Evolutionary conservation across 1,139 yeast species (phyloP), one percentile per base, ranked within the genome.

Genomic region (Protomyces macrosporus): DNA sequence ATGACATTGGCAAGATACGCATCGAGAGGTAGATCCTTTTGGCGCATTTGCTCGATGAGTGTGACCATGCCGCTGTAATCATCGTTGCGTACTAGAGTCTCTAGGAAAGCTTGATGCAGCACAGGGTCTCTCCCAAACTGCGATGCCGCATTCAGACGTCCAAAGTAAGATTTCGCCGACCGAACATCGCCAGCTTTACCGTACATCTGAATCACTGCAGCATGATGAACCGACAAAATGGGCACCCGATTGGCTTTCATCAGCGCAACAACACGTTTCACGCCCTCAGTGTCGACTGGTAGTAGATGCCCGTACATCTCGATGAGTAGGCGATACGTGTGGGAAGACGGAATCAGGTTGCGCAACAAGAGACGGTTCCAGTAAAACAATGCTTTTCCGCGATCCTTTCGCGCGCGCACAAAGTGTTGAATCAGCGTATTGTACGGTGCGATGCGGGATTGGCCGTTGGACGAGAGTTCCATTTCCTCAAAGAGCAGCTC

Each of bases 291-390:
- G 63, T 76, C 74, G 36, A 71, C 66, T 6, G 77, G 75, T 60
- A 71, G 72, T 34, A 76, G 69, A 6, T 72, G 70, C 42, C 74
- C 71, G 69, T 75, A 75, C 42, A 77, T 72, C 42, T 76, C 79
- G 67, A 78, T 77, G 53, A 77, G 65, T 32, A 79, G 72, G 66
- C 74, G 75, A 70, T 77, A 79, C 3, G 80, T 76, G 65, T 72
- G 76, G 0, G 77, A 69, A 0, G 79, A 73, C 9, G 77, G 78
- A 6, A 68, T 66, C 5, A 77, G 65, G 1, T 72, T 72, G 5
- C 68, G 66, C 10, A 68, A 56, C 3, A 71, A 67, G 64, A 78
- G 70, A 64, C 72, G 70, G 9, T 70, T 66, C 63, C 74, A 76
- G 55, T 73, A 70, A 4, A 70, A 65, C 53, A 75, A 66, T 0